A percentile compares a stretch with the other conserved stretches of the same genome.
Evolutionary conservation across 2,329 filamentous ascomycete genomes (phyloP).

Genomic region (Grosmannia clavigera): DNA sequence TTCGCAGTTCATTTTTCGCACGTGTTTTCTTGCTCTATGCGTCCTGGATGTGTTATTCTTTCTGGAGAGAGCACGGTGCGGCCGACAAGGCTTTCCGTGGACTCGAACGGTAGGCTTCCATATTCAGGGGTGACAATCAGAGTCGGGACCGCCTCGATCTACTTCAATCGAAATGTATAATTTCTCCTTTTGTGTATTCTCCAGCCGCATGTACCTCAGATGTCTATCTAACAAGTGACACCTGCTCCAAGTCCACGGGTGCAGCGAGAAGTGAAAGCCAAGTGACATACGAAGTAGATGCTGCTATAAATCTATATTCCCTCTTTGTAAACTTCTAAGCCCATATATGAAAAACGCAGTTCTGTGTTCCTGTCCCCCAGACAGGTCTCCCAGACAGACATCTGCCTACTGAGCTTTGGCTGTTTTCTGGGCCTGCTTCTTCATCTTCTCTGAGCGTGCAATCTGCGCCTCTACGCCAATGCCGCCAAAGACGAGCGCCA

Average conservation of each 20-base stretch:
- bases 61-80: background rate
- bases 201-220: background rate
- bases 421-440: conserved; percentile 55
- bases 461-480: conserved; percentile 84
- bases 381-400: background rate
- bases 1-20: background rate
- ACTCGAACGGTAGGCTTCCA: background rate
- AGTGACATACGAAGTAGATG: background rate
- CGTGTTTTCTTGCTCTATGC: background rate
- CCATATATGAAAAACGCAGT: background rate
- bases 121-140: background rate
- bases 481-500: conserved; percentile 85
- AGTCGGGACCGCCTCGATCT: background rate
- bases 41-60: background rate
- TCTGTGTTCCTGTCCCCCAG: too few species aligned
- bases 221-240: background rate
- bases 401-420: conserved; percentile 16
- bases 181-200: background rate
- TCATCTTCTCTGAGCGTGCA: conserved; percentile 68
- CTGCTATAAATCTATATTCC: background rate
- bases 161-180: background rate
- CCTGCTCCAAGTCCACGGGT: too few species aligned
- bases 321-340: background rate
- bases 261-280: background rate
- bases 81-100: background rate